Conservation (phyloP, 2,329 filamentous ascomycete species). For the Penicillium hordei region DNA sequence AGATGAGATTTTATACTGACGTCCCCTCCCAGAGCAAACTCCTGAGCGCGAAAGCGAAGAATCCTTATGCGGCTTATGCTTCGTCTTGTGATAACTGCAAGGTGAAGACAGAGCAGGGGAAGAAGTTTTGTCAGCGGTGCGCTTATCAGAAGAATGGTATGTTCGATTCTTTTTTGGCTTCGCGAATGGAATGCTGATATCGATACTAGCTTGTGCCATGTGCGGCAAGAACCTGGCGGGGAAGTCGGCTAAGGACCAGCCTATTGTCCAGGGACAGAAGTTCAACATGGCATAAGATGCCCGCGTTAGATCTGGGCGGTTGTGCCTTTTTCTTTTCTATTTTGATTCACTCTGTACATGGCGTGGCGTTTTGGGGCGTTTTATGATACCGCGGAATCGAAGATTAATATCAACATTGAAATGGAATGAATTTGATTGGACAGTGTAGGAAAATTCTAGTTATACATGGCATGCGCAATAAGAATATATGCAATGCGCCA, state of each 20-base stretch:
- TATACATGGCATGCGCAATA: constrained; percentile 40
- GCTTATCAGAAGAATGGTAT: constrained; percentile 62
- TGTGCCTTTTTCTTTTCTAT: not conserved
- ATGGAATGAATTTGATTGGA: constrained; percentile 22
- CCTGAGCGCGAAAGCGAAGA: constrained; percentile 63
- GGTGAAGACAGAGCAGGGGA: constrained; percentile 62
- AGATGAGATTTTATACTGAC: not conserved
- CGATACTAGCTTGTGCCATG: constrained; percentile 57
- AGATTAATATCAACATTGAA: not conserved
- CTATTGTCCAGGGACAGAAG: constrained; percentile 60
- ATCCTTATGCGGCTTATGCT: constrained; percentile 64
- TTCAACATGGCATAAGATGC: constrained; percentile 58
- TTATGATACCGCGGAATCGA: not conserved
- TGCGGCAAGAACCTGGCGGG: constrained; percentile 59
- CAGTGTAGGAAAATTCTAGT: constrained; percentile 34
- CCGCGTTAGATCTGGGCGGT: not conserved
- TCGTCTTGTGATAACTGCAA: constrained; percentile 63
- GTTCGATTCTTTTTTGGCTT: constrained; percentile 23
- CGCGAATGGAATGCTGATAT: constrained; percentile 10
- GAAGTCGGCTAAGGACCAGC: constrained; percentile 49
- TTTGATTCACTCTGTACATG: constrained; percentile 1
- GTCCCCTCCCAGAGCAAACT: constrained; percentile 57
- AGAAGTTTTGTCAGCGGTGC: constrained; percentile 61
- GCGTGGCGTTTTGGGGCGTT: constrained; percentile 20
- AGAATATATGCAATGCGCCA: constrained; percentile 38